A percentile compares a stretch with the other conserved stretches of the same genome.
These are phyloP conservation scores for Fusarium robinianum DNA, from an alignment of 2,329 filamentous ascomycete genomes.

Conservation along the genomic window DNA sequence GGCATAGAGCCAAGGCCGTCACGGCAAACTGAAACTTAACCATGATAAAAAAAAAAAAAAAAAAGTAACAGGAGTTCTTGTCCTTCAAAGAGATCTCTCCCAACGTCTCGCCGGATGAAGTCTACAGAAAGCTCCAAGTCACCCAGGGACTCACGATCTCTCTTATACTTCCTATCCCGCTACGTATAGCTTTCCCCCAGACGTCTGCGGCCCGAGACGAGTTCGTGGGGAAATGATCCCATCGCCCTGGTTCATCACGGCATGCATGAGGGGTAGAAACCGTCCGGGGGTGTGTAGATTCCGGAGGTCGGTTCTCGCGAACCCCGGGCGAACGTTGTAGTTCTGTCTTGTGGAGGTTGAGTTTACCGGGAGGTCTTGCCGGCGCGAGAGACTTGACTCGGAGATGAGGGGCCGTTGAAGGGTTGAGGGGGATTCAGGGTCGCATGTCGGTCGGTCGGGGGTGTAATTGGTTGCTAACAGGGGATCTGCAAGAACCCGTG, in stretches of 20 bases:
- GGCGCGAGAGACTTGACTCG: neutral
- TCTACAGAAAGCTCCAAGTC: neutral
- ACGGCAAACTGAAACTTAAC: conserved; percentile 17
- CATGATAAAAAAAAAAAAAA: conserved; percentile 7
- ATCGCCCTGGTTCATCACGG: conserved; percentile 18
- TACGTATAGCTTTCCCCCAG: neutral
- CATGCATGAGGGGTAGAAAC: conserved; percentile 11
- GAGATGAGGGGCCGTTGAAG: conserved; percentile 1
- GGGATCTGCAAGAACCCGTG: neutral
- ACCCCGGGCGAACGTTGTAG: conserved; percentile 5
- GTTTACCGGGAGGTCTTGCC: neutral
- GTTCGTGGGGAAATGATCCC: conserved; percentile 12
- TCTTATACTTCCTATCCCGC: no score
- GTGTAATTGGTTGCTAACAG: conserved; percentile 9
- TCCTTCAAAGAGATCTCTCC: no score
- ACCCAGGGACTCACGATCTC: neutral
- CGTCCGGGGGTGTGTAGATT: no score
- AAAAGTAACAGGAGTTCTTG: no score
- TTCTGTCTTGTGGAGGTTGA: no score
- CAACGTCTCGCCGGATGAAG: neutral
- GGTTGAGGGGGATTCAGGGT: conserved; percentile 10
- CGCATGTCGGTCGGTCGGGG: conserved; percentile 14
- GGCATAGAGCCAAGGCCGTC: conserved; percentile 9
- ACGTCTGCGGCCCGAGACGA: neutral
- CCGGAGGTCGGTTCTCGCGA: conserved; percentile 19